phyloP scores from a whole-genome alignment of 148 eudicot species.

The Polygonum aviculare region DNA sequence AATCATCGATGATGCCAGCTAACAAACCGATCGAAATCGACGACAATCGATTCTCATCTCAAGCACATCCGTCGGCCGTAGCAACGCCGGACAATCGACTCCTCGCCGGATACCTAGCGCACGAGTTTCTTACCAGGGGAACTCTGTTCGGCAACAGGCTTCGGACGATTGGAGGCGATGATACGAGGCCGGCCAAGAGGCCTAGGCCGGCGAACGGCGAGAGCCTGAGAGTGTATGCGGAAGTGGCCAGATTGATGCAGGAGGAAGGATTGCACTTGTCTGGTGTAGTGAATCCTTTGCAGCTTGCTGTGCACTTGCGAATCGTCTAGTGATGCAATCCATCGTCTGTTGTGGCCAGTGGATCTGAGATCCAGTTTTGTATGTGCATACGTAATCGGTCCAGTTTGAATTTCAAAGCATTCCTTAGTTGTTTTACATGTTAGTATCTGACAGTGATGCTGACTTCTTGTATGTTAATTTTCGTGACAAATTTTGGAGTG shows the following conservation, averaged over 20 bases:
- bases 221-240: constrained; percentile 8
- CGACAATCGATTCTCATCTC: neutral
- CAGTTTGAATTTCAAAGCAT: neutral
- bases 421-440: neutral
- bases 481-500: neutral
- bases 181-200: constrained; percentile 23
- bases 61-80: no score
- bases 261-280: constrained; percentile 2
- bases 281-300: constrained; percentile 47
- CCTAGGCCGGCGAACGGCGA: constrained; percentile 1
- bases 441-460: neutral
- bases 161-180: constrained; percentile 18
- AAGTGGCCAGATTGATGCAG: no score
- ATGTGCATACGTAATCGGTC: neutral
- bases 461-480: neutral
- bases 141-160: constrained; percentile 34
- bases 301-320: constrained; percentile 19
- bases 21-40: neutral
- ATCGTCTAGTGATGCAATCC: neutral
- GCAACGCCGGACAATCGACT: constrained; percentile 14
- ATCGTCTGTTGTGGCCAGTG: neutral
- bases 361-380: neutral
- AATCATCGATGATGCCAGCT: neutral
- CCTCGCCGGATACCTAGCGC: constrained; percentile 31
- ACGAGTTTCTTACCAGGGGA: constrained; percentile 31